Evolutionary conservation across 106 monocot genomes (phyloP).

Genomic region (Dendrobium nobile): DNA sequence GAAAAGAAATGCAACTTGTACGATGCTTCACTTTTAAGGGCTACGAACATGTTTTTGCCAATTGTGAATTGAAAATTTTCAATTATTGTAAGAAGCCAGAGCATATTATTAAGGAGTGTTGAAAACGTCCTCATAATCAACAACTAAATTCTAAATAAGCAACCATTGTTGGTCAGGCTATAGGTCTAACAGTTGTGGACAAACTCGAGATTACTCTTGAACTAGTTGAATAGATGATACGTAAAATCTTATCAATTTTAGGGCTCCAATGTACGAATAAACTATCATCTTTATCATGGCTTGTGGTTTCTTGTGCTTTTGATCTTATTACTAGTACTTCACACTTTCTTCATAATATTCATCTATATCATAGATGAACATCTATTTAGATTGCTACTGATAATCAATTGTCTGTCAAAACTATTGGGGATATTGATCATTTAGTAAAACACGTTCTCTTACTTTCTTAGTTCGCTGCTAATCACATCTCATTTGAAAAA

Average conservation of each 20-base stretch:
- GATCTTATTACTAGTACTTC: slow-evolving; percentile 5
- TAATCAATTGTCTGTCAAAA: slow-evolving; percentile 3
- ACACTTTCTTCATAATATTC: not conserved
- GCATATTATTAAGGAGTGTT: slow-evolving; percentile 9
- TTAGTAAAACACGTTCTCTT: too few species aligned
- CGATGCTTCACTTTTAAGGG: slow-evolving; percentile 7
- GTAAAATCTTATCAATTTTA: too few species aligned
- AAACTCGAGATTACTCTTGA: not conserved
- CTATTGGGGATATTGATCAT: not conserved
- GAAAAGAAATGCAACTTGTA: not conserved
- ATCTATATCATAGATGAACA: not conserved
- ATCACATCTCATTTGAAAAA: too few species aligned
- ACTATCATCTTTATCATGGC: too few species aligned
- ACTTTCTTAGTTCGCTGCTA: too few species aligned
- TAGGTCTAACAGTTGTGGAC: not conserved
- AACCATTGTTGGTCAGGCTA: not conserved
- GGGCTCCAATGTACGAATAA: too few species aligned
- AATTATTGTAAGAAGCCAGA: slow-evolving; percentile 8
- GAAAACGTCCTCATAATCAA: not conserved
- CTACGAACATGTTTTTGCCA: not conserved
- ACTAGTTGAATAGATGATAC: too few species aligned
- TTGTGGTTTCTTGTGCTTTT: not conserved
- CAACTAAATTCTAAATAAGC: not conserved
- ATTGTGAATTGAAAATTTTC: slow-evolving; percentile 5
- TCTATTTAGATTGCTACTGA: slow-evolving; percentile 7